Base-by-base conservation (phyloP, 2,329 filamentous ascomycete genomes). In the Alternaria brassicae region DNA sequence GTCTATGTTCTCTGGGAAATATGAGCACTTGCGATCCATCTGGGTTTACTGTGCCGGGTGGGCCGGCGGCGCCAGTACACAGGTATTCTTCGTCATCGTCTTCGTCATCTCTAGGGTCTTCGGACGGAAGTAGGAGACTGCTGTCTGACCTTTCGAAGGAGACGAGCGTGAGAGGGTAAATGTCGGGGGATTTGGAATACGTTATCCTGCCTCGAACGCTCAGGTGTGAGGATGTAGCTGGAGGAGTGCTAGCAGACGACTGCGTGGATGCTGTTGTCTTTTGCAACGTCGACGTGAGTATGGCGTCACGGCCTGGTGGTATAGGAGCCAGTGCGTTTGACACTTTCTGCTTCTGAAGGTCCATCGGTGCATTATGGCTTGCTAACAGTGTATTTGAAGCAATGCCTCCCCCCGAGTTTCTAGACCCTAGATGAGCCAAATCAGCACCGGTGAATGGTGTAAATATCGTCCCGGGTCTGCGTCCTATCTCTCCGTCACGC, bases 281-380 rank as follows among this genome's bases (percentile, higher is more conserved):
- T n/a, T n/a, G n/a, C n/a, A n/a, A n/a, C n/a, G n/a, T n/a, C n/a
- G n/a, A n/a, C n/a, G n/a, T n/a, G n/a, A n/a, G n/a, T n/a, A n/a
- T n/a, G n/a, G 5, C 0, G n/a, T 8, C 15, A 1, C n/a, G n/a
- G 15, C 10, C 21, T 30, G 7, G 1, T 6, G 12, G 23, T 0
- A 15, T 19, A 3, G 5, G 9, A 17, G 23, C 9, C 25, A 15
- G 6, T 27, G 12, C 27, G 7, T 4, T 0, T 9, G 27, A 21
- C 0, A 17, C 15, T 17, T 6, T 6, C 23, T n/a, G 15, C 41
- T 6, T 27, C 23, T 6, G 1, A 10, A 23, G 8, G 15, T 4
- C 7, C n/a, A 19, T 13, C 3, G n/a, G 36, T 6, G 1, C 3
- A n/a, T n/a, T 17, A 19, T 37, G 7, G 1, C 36, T 37, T 2